Base-by-base conservation (phyloP, 495 filamentous ascomycete genomes). In the Pyrenula massariospora region DNA sequence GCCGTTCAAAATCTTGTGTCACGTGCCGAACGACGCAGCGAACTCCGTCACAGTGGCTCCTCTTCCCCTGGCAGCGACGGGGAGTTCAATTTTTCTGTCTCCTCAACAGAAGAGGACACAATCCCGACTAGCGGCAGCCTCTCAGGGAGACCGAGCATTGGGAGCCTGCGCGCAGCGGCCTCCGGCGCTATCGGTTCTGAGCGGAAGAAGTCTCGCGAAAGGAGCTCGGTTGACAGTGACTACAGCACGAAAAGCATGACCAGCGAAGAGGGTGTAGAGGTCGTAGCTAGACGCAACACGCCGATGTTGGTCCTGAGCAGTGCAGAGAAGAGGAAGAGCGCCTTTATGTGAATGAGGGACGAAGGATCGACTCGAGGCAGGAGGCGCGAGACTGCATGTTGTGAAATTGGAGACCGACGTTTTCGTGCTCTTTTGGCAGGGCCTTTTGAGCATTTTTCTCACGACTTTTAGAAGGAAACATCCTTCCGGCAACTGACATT, bases 1-100 rank as follows among this genome's bases (percentile, higher is more conserved):
- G 94, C 94, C 15, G 83, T 98, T 50, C 85, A 87, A 73, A 95
- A 88, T 63, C 78, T 98, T 52, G 87, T 96, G 53, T 91, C 91
- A 56, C 90, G 92, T 19, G 80, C 90, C 58, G 89, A 93, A 67
- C 87, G 93, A 55, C 88, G 91, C 60, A 78, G 75, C 42, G 78
- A 79, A 24, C 82, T 83, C 58, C 76, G 77, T 25, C 83, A 79
- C 57, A 56, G 59, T 20, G 82, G 81, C 60, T 73, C 73, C 36
- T 89, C 88, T 74, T 95, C 89, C 56, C 91, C 91, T 25, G 86
- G 89, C 56, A 93, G 89, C 48, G 90, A 95, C 73, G 84, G 84
- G 54, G 91, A 91, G 60, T 85, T 93, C 64, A 78, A 78, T 19
- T 88, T 91, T 60, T 75, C 80, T 54, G 73, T 78, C 12, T 74